phyloP scores from a whole-genome alignment of 179 eudicot species.

The Gypsophila paniculata region DNA sequence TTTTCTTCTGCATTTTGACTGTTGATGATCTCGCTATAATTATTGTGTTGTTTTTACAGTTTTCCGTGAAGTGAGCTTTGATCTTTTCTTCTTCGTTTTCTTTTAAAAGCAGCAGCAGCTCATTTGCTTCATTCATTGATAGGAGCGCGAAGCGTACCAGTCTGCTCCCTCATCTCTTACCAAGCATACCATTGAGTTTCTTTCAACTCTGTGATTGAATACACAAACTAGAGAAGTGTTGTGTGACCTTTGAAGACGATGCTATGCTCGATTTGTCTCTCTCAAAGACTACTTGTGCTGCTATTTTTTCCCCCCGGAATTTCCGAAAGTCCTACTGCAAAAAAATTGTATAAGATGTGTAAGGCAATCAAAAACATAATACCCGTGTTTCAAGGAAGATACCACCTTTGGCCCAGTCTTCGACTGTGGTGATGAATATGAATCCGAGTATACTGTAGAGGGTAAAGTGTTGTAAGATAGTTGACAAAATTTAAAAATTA shows the following conservation, averaged over 20 bases:
- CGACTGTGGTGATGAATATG: too few relatives aligned
- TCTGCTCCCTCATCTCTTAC: constrained; percentile 1
- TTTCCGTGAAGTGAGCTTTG: background rate
- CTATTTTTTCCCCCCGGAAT: background rate
- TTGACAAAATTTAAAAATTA: too few relatives aligned
- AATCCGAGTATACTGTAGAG: too few relatives aligned
- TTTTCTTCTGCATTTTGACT: background rate
- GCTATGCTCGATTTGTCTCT: background rate
- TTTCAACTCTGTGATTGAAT: background rate
- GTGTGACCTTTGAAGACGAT: background rate
- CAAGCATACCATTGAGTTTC: background rate
- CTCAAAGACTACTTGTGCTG: background rate
- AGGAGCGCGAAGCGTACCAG: background rate
- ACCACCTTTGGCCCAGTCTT: too few relatives aligned
- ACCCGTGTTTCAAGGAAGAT: too few relatives aligned
- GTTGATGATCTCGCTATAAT: background rate
- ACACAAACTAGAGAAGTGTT: background rate
- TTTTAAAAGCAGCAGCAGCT: background rate
- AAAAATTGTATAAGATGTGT: background rate
- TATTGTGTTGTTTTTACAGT: background rate
- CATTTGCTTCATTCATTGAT: background rate
- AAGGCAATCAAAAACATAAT: background rate
- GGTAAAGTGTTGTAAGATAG: too few relatives aligned
- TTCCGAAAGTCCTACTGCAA: background rate
- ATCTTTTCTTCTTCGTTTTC: background rate